Percentiles rank a stretch among this genome's conserved stretches.
Conservation (phyloP, 306 rosid genomes). For the Clitoria ternatea region DNA sequence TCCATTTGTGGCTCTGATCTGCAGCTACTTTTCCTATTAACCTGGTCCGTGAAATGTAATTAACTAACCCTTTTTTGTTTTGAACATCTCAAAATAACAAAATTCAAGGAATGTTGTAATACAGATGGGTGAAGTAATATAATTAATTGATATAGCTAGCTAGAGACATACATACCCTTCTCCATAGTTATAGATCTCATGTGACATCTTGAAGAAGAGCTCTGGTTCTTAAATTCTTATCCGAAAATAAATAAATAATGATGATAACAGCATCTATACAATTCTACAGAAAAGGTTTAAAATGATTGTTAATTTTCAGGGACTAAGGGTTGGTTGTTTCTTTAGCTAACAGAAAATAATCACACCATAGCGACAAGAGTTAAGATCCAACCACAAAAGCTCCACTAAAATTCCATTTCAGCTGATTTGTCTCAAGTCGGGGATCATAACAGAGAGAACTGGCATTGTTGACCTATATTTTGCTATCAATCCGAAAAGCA, state of each 20-base stretch:
- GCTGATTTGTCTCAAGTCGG: slow-evolving; percentile 70
- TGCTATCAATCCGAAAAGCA: slow-evolving; percentile 72
- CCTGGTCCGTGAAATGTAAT: slow-evolving; percentile 36
- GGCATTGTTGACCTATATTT: slow-evolving; percentile 96
- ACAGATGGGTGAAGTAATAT: too few relatives aligned
- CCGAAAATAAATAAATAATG: too few relatives aligned
- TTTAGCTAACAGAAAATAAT: slow-evolving; percentile 5
- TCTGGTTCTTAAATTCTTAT: too few relatives aligned
- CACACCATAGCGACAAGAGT: slow-evolving; percentile 5
- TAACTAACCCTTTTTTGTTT: not conserved
- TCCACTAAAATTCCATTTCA: slow-evolving; percentile 94
- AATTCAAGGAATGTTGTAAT: too few relatives aligned
- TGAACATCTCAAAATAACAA: not conserved
- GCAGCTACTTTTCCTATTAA: slow-evolving; percentile 96
- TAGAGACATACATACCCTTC: too few relatives aligned
- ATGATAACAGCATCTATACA: too few relatives aligned
- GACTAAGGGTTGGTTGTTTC: too few relatives aligned
- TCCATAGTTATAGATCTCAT: too few relatives aligned
- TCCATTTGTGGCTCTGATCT: slow-evolving; percentile 91
- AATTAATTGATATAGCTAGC: too few relatives aligned
- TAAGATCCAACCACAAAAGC: slow-evolving; percentile 80
- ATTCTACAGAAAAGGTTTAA: too few relatives aligned
- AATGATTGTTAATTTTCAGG: too few relatives aligned
- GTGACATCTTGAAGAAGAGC: too few relatives aligned
- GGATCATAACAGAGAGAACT: slow-evolving; percentile 84